Evolutionary conservation across 371 early-diverging fungal genomes (phyloP), one percentile per base, ranked within the genome.

Genomic region (Mycotypha africana): DNA sequence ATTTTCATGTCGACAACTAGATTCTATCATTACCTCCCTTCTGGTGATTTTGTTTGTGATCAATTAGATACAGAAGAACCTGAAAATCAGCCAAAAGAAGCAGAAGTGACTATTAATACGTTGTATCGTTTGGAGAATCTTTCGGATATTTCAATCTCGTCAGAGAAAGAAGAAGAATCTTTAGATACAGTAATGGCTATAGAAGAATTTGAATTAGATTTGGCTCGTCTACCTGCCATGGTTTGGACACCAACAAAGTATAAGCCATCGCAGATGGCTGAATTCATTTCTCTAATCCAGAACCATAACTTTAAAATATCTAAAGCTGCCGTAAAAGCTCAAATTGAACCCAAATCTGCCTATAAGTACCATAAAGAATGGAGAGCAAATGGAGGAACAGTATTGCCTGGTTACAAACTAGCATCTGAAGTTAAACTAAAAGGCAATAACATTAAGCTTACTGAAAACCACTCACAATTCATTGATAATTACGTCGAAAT

Each of bases 231-330:
- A 30, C 42, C 42, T 49, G 5, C 25, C 2, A 42, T 42, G 49
- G 30, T 49, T 49, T 49, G 30, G 49, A 42, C 42, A 42, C 49
- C 42, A 20, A 30, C 37, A 34, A 49, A 49, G 30, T 42, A 49
- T 49, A 49, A 42, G 42, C 42, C 49, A 36, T 49, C 42, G 3
- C 42, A 49, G 20, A 36, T 42, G 36, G 37, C 42, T 49, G 36
- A 49, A 49, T 49, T 49, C 19, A 42, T 49, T 44, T 49, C 35
- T 49, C 42, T 42, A 16, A 42, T 42, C n/a, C 49, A 42, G 30
- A 49, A 49, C 49, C 35, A 42, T 36, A 49, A 49, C 36, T 42
- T 36, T 36, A 49, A 49, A 48, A 25, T 49, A 16, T 49, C 49
- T 35, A 49, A 37, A 37, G 49, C 42, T 49, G 42, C 28, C 2